Percentiles rank a stretch among this genome's conserved stretches.
These are phyloP conservation scores for Aureobasidium vineae DNA, from an alignment of 2,329 filamentous ascomycete species.

Conservation along the genomic window DNA sequence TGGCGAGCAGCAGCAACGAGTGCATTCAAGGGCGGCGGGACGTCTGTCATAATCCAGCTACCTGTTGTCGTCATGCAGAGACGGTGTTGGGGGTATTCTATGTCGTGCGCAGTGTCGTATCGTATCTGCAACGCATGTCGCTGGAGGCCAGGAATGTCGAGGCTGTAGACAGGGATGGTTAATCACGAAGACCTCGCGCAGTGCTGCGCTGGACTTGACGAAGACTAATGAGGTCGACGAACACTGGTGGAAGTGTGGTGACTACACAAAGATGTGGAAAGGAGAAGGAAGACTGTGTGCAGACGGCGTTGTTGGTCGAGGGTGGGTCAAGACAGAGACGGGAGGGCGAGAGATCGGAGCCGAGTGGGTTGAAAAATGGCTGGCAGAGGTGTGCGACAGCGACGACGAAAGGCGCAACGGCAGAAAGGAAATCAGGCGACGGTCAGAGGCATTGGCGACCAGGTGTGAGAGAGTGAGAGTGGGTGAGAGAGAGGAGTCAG, in stretches of 20 bases:
- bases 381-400: slow-evolving; percentile 4
- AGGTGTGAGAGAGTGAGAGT: slow-evolving; percentile 12
- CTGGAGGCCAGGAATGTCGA: slow-evolving; percentile 22
- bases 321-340: slow-evolving; percentile 16
- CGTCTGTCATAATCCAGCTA: slow-evolving; percentile 24
- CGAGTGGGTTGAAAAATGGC: background rate
- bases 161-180: slow-evolving; percentile 17
- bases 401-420: slow-evolving; percentile 12
- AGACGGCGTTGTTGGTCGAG: slow-evolving; percentile 10
- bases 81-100: slow-evolving; percentile 1
- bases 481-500: slow-evolving; percentile 19
- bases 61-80: slow-evolving; percentile 19
- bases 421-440: slow-evolving; percentile 14
- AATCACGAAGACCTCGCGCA: slow-evolving; percentile 13
- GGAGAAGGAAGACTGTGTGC: slow-evolving; percentile 2
- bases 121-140: slow-evolving; percentile 24
- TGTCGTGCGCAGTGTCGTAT: slow-evolving; percentile 20
- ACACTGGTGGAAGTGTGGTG: background rate
- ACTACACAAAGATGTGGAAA: background rate
- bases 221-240: background rate
- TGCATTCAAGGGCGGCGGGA: slow-evolving; percentile 23
- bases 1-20: slow-evolving; percentile 19
- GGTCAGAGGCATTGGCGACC: slow-evolving; percentile 19
- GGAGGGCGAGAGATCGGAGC: slow-evolving; percentile 3
- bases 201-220: background rate